Evolutionary conservation across 257 asterid species (phyloP), one percentile per base, ranked within the genome.

Genomic region (Schizonepeta tenuifolia): DNA sequence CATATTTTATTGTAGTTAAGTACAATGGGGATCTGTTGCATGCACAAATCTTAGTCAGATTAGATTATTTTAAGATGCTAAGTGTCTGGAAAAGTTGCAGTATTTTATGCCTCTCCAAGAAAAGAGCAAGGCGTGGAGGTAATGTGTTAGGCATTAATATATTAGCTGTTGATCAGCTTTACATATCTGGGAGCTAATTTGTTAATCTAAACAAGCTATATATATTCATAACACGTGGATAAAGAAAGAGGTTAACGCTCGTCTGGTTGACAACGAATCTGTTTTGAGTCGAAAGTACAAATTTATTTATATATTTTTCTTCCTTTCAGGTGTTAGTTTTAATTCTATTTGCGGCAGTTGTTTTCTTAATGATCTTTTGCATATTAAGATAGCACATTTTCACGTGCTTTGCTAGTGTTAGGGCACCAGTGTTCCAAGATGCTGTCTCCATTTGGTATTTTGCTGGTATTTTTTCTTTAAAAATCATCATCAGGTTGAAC

Each of bases 21-120:
- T 85, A 81, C 89, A 75, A 72, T 85, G 13, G 84, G 88, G 87
- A 86, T 87, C 85, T 35, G 82, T 81, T 73, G 73, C 83, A 62
- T 47, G 77, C 56, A 53, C 72, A 55, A 69, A 70, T 65, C 79
- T 77, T 17, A 66, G 56, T 70, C 54, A 53, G 65, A 15, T 33
- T 31, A 50, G 31, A 10, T 35, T 31, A 31, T 67, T 15, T 15
- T 49, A 14, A 65, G 22, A 9, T 40, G 28, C 17, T 4, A 50
- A 33, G 67, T 4, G 35, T 65, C 13, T 26, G 56, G 15, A 33
- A 74, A 81, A 80, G 85, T 35, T 63, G 33, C 60, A 44, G 7
- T 79, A 73, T 73, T 79, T 71, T 77, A 63, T 75, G 71, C 49
- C 36, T 38, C 53, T 73, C 55, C 26, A 51, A 51, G 11, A 51